Base-by-base conservation (phyloP, 1,284 basidiomycete species). In the Marasmius oreades region DNA sequence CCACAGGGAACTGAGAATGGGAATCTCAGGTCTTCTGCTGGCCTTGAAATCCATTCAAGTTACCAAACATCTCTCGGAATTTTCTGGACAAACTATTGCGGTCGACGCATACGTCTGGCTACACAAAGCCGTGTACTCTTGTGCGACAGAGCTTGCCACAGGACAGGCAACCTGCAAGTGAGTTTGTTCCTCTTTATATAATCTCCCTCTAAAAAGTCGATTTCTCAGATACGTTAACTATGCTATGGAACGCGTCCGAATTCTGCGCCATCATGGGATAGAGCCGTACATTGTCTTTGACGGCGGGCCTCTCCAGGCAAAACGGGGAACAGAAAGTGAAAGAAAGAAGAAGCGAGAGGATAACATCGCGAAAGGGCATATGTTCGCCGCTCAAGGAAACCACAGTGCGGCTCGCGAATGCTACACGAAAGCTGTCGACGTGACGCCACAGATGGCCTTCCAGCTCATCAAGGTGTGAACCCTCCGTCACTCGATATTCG, bases 31-130 rank as follows among this genome's bases (percentile, higher is more conserved):
- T n/a, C 82, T 99, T 36, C 76, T 99, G 33, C 93, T 95, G 24
- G 81, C 96, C 31, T 82, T 99, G 64, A 97, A 95, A 77, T 86
- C 95, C 55, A 93, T 96, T 34, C 91, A 94, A 67, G 81, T 81
- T 55, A 82, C 82, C 56, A 83, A 79, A 56, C 88, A 93, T 66
- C 79, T 98, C 58, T 88, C 86, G 8, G 88, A 94, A 53, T 95
- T 90, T 69, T 72, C 80, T 51, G 93, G 92, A 8, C 85, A 94
- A 68, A 91, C 86, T 1, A 71, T 94, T 37, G 92, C 89, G 2
- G 83, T 93, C 46, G 90, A 95, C 76, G 92, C 85, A 45, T 98
- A 99, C 72, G 95, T 96, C 48, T 98, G 96, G 96, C 80, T 99
- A n/a, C 97, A 99, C 70, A 86, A 89, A 63, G 97, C 95, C 11